Evolutionary conservation across 768 basidiomycete genomes (phyloP), one percentile per base, ranked within the genome.

Genomic region (Boletus bicolor): DNA sequence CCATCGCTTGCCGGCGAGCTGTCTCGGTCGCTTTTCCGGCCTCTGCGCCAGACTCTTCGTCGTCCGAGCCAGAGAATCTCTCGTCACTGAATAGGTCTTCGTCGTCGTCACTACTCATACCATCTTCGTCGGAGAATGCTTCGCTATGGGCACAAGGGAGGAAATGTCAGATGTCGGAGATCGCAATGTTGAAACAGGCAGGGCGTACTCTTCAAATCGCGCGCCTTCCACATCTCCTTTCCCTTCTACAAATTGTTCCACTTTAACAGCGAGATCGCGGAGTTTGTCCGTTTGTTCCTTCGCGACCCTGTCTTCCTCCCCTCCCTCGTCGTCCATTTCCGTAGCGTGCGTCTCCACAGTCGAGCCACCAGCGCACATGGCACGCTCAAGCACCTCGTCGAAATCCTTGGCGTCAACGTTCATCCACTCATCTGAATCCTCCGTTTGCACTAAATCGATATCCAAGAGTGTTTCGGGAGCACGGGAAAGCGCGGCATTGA

Each of bases 161-260:
- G 36, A 26, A 19, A 26, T 2, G 28, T 68, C 44, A 64, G 43
- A 19, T 19, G 39, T 37, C 14, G 26, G 24, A 39, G 39, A 36
- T 39, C 21, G 30, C 12, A 26, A 28, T n/a, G 30, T 43, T 50
- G 37, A 47, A 26, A 52, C 36, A 52, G 51, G 28, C 46, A 44
- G 42, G 17, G 76, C 89, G 66, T 73, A 98, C 95, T 98, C 96
- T 51, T 86, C 84, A 65, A 99, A 96, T 59, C 78, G 74, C 0
- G 93, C 97, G 4, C 97, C 97, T 58, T 92, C 88, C 9, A 97
- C 57, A 56, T 91, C 88, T 2, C 97, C 97, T 66, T 95, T 74
- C 3, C 90, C 93, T 62, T 93, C 85, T 2, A 99, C 86, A 67
- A 99, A 99, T n/a, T 77, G 75, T 62, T 91, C 88, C 1, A 99